These are phyloP conservation scores for Pugionium dolabratum DNA, from an alignment of 345 rosid species.

Conservation along the genomic window DNA sequence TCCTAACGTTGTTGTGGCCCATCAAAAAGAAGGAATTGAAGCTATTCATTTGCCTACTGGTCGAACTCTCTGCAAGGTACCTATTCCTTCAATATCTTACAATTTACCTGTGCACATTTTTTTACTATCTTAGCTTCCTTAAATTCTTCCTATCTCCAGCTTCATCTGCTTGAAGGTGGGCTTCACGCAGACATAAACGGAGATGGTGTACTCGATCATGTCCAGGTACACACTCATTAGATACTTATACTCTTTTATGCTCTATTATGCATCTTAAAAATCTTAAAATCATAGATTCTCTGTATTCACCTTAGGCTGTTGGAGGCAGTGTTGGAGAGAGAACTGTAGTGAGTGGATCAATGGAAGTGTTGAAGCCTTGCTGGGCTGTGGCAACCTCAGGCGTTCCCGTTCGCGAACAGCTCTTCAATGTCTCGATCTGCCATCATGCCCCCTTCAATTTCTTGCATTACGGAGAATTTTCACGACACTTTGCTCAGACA, in stretches of 20 bases:
- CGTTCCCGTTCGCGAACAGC: conserved; percentile 91
- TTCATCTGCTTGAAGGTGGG: conserved; percentile 97
- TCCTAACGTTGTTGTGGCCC: conserved; percentile 96
- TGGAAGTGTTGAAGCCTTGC: conserved; percentile 80
- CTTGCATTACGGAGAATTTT: conserved; percentile 76
- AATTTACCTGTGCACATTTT: neutral
- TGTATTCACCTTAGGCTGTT: conserved; percentile 64
- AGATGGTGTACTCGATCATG: conserved; percentile 99
- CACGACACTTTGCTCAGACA: conserved; percentile 65
- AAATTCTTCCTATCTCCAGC: conserved; percentile 46
- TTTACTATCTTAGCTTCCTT: conserved; percentile 12
- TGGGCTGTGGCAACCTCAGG: conserved; percentile 99
- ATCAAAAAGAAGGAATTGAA: conserved; percentile 97
- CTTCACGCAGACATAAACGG: conserved; percentile 99
- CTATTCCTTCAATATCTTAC: conserved; percentile 9
- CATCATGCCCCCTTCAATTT: conserved; percentile 79
- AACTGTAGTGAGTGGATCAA: conserved; percentile 77
- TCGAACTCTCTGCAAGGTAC: conserved; percentile 91
- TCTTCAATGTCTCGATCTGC: conserved; percentile 93
- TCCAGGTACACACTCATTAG: conserved; percentile 59
- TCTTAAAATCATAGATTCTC: conserved; percentile 20
- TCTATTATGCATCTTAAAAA: conserved; percentile 9
- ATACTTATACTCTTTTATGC: neutral
- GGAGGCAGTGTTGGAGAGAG: conserved; percentile 90
- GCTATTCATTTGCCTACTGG: conserved; percentile 94